Evolutionary conservation across 345 rosid genomes (phyloP).

Genomic region (Cardamine resedifolia): DNA sequence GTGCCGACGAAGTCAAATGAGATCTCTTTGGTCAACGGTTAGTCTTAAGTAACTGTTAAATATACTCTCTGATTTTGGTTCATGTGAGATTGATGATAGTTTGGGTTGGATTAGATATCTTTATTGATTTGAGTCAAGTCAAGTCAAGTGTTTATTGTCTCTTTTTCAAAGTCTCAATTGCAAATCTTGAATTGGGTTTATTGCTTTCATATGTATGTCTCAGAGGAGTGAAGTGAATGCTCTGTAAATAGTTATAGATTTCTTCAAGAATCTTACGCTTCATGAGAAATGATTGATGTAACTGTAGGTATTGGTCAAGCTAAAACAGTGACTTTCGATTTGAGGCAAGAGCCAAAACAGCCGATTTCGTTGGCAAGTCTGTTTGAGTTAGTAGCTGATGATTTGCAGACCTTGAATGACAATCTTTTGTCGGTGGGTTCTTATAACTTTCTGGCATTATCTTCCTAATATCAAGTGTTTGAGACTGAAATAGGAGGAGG

Average conservation of each 20-base stretch:
- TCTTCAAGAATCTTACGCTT: not conserved
- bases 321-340: slow-evolving; percentile 47
- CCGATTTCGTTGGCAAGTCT: slow-evolving; percentile 54
- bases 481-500: too few relatives aligned
- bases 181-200: not conserved
- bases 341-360: slow-evolving; percentile 54
- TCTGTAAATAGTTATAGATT: not conserved
- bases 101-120: not conserved
- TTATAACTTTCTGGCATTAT: not conserved
- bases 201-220: not conserved
- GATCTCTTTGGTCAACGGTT: slow-evolving; percentile 51
- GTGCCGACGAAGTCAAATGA: slow-evolving; percentile 65
- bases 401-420: slow-evolving; percentile 71
- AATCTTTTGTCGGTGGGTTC: slow-evolving; percentile 84
- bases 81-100: not conserved
- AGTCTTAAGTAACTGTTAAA: not conserved
- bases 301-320: slow-evolving; percentile 48
- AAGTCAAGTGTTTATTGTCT: too few relatives aligned
- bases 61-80: not conserved
- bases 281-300: slow-evolving; percentile 12
- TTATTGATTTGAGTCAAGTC: not conserved
- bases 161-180: too few relatives aligned
- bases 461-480: not conserved
- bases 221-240: not conserved
- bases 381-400: slow-evolving; percentile 84